Conservation (phyloP, 805 yeast species). For the Ogataea neopini region DNA sequence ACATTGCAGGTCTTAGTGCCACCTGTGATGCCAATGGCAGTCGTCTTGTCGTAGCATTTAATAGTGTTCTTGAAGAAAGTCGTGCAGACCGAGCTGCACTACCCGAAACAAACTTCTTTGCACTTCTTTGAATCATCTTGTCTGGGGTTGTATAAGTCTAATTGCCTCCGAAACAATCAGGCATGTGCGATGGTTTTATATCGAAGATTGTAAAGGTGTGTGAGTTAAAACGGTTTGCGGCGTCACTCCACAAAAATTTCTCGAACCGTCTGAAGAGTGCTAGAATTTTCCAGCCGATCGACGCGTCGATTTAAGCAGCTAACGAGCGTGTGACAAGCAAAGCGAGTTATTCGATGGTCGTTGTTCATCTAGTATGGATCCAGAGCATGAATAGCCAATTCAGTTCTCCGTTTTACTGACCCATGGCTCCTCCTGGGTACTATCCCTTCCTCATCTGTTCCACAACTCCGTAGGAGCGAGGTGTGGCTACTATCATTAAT, state of each 20-base stretch:
- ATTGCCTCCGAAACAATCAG: no score
- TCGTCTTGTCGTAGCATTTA: not conserved
- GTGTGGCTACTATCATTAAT: no score
- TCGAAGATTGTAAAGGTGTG: no score
- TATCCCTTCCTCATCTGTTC: no score
- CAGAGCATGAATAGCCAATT: no score
- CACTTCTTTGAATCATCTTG: conserved; percentile 4
- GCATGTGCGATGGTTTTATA: not conserved
- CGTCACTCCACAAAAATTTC: conserved; percentile 2
- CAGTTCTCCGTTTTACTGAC: no score
- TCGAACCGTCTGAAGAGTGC: conserved; percentile 4
- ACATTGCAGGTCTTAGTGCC: not conserved
- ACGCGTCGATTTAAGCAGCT: conserved; percentile 12
- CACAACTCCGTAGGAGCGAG: no score
- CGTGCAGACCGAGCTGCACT: not conserved
- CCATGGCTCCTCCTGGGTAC: no score
- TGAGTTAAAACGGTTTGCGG: conserved; percentile 1
- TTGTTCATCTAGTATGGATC: no score
- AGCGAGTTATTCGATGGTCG: no score
- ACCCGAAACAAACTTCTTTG: conserved; percentile 2
- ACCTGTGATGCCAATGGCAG: conserved; percentile 4
- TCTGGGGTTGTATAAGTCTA: not conserved
- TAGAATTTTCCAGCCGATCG: conserved; percentile 20
- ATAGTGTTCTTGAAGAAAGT: not conserved
- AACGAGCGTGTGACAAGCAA: not conserved